A percentile compares a stretch with the other conserved stretches of the same genome.
Conservation (phyloP, 345 rosid species). For the Trapa bicornis region DNA sequence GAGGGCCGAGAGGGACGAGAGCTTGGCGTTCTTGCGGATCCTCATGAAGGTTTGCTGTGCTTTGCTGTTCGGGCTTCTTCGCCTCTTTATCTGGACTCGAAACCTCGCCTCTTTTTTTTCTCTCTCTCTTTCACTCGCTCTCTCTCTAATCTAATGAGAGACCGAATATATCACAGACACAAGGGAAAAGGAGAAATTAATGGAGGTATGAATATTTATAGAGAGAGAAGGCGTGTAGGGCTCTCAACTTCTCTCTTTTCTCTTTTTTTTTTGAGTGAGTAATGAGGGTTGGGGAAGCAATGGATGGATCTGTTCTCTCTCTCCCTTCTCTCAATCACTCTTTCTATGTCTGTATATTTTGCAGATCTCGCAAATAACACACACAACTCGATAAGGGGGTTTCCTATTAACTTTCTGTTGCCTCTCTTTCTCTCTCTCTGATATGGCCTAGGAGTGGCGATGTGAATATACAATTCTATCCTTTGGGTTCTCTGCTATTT, state of each 20-base stretch:
- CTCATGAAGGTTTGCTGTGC: conserved; percentile 31
- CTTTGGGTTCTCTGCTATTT: neutral
- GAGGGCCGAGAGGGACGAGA: conserved; percentile 27
- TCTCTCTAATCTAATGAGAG: neutral
- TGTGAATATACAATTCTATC: neutral
- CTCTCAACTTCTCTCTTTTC: no score
- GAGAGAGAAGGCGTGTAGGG: neutral
- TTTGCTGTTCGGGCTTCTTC: neutral
- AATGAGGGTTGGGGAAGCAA: neutral
- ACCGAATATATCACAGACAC: neutral
- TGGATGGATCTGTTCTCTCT: neutral
- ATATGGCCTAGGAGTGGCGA: neutral
- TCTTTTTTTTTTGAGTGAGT: neutral
- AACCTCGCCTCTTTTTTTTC: neutral
- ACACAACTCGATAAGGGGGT: conserved; percentile 1
- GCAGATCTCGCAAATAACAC: neutral
- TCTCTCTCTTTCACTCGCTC: neutral
- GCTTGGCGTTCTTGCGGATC: conserved; percentile 83
- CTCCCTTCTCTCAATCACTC: neutral
- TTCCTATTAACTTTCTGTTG: conserved; percentile 2
- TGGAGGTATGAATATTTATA: neutral
- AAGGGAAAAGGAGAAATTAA: neutral
- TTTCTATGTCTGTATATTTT: neutral
- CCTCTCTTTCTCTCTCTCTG: neutral
- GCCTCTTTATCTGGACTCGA: no score